A percentile compares a stretch with the other conserved stretches of the same genome.
phyloP scores from a whole-genome alignment of 371 early-diverging fungal species.

The Dichotomocladium elegans region DNA sequence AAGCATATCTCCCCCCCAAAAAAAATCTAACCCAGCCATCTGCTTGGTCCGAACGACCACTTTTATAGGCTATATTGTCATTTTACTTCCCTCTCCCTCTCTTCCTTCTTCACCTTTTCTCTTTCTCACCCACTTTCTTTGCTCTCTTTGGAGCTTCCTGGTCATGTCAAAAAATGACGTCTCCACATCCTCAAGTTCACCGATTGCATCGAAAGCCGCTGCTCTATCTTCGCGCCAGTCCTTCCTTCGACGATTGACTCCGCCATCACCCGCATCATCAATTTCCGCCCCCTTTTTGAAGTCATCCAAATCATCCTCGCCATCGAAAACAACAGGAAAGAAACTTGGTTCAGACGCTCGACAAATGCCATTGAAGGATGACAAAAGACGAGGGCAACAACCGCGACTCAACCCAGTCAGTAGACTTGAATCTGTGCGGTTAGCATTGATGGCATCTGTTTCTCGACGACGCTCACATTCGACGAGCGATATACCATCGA shows the following conservation, averaged over 20 bases:
- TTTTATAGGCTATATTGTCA: no score
- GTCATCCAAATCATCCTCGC: neutral
- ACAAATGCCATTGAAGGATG: no score
- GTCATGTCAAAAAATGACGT: slow-evolving; percentile 10
- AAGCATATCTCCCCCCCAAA: no score
- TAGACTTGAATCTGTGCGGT: slow-evolving; percentile 9
- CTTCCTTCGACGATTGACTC: slow-evolving; percentile 2
- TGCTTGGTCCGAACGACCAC: no score
- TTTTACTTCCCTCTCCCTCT: neutral
- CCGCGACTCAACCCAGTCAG: slow-evolving; percentile 1
- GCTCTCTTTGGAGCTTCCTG: neutral
- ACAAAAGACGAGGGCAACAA: neutral
- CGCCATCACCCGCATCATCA: neutral
- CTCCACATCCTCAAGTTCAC: neutral
- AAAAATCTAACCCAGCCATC: no score
- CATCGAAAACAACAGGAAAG: neutral
- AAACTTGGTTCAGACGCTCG: neutral
- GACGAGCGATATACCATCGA: no score
- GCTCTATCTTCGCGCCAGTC: neutral
- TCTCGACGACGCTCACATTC: slow-evolving; percentile 9
- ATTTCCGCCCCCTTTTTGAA: neutral
- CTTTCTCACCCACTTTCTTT: neutral
- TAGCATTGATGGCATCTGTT: slow-evolving; percentile 16
- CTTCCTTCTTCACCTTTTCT: neutral
- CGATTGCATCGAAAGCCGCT: slow-evolving; percentile 4